Percentiles rank a stretch among this genome's conserved stretches.
phyloP scores from a whole-genome alignment of 1,284 basidiomycete species.

The Singerocomus rubriflavus region DNA sequence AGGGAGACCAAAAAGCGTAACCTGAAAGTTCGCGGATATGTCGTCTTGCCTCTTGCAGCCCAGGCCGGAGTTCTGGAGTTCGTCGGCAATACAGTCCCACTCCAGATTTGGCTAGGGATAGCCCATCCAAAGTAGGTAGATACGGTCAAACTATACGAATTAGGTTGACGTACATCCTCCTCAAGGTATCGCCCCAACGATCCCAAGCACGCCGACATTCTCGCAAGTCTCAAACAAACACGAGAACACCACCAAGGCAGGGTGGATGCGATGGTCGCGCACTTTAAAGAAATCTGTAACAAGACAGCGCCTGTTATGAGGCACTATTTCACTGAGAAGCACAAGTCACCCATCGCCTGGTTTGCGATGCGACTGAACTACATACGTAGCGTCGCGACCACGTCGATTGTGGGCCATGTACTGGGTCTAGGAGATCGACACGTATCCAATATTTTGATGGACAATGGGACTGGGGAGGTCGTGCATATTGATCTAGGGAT shows the following conservation, averaged over 20 bases:
- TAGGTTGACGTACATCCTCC: conserved; percentile 19
- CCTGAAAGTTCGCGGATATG: conserved; percentile 81
- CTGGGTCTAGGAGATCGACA: conserved; percentile 94
- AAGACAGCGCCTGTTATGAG: conserved; percentile 87
- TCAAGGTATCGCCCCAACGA: conserved; percentile 44
- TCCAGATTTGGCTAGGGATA: conserved; percentile 59
- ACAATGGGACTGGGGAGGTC: conserved; percentile 80
- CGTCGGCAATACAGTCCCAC: conserved; percentile 75
- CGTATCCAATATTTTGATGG: conserved; percentile 89
- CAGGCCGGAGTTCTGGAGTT: conserved; percentile 91
- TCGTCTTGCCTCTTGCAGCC: conserved; percentile 80
- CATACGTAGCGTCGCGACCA: conserved; percentile 88
- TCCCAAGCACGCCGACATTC: conserved; percentile 24
- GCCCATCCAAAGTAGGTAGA: conserved; percentile 58
- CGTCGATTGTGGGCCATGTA: conserved; percentile 92
- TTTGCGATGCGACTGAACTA: conserved; percentile 92
- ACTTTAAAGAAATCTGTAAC: conserved; percentile 53
- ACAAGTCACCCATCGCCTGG: conserved; percentile 88
- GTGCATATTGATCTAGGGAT: conserved; percentile 97
- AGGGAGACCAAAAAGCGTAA: conserved; percentile 72
- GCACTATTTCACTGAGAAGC: conserved; percentile 89
- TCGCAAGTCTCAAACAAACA: conserved; percentile 22
- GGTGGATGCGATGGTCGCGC: conserved; percentile 40
- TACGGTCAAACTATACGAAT: conserved; percentile 12
- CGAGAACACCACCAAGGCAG: conserved; percentile 30